Evolutionary conservation across 2,329 filamentous ascomycete genomes (phyloP).

Genomic region (Rasamsonia emersonii): DNA sequence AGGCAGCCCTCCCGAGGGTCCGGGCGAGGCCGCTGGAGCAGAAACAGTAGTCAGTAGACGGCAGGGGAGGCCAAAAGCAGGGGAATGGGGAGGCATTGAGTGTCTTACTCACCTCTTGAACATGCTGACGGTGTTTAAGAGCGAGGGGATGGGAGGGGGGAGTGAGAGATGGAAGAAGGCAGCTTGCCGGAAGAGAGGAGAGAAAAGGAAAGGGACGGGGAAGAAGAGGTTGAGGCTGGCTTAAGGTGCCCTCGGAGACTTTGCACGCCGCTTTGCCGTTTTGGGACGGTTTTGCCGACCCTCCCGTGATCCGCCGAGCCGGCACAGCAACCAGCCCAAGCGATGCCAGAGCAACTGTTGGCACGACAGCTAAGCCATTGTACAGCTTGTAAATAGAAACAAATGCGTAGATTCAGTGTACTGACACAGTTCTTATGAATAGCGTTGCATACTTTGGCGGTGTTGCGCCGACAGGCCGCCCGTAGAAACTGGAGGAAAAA

Average conservation of each 20-base stretch:
- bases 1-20: constrained; percentile 53
- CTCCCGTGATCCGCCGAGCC: constrained; percentile 32
- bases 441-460: too few species aligned
- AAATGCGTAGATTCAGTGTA: too few species aligned
- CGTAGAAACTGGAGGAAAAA: too few species aligned
- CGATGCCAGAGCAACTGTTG: too few species aligned
- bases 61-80: constrained; percentile 4
- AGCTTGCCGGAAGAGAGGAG: constrained; percentile 16
- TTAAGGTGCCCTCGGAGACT: constrained; percentile 18
- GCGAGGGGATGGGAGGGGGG: constrained; percentile 28
- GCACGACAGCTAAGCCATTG: too few species aligned
- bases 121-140: constrained; percentile 46
- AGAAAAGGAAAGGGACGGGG: constrained; percentile 20
- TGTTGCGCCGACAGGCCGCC: too few species aligned
- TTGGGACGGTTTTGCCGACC: constrained; percentile 36
- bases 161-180: constrained; percentile 21
- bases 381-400: too few species aligned
- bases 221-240: constrained; percentile 9
- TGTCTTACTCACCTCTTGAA: constrained; percentile 49
- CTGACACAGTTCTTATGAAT: too few species aligned
- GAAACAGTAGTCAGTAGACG: constrained; percentile 26
- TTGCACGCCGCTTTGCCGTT: constrained; percentile 29
- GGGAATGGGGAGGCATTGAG: constrained; percentile 13
- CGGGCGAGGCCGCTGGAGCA: constrained; percentile 55
- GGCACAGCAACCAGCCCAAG: constrained; percentile 15